phyloP scores from a whole-genome alignment of 1,139 yeast genomes.

The Wickerhamomyces sp. region DNA sequence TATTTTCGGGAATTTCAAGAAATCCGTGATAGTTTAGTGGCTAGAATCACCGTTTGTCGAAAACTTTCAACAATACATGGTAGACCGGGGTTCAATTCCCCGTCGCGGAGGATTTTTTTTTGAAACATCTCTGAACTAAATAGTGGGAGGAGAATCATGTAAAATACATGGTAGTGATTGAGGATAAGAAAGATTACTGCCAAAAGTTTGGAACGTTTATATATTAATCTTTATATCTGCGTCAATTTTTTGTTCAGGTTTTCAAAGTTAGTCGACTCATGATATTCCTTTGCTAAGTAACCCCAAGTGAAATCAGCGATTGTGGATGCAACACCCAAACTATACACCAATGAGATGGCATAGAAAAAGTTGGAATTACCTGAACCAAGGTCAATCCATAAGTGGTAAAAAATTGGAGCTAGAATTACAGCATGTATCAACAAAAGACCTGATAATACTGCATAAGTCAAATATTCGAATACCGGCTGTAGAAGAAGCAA shows the following conservation, averaged over 20 bases:
- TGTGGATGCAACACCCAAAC: slow-evolving; percentile 63
- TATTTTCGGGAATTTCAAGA: too few species aligned
- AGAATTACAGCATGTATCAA: slow-evolving; percentile 49
- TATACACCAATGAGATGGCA: slow-evolving; percentile 83
- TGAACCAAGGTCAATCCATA: slow-evolving; percentile 92
- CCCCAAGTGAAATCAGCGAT: slow-evolving; percentile 83
- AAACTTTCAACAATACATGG: slow-evolving; percentile 40
- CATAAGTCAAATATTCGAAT: slow-evolving; percentile 39
- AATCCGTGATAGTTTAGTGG: slow-evolving; percentile 10
- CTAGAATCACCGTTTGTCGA: slow-evolving; percentile 10
- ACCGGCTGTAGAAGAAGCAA: slow-evolving; percentile 49
- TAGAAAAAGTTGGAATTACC: slow-evolving; percentile 96
- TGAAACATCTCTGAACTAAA: too few species aligned
- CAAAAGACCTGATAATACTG: slow-evolving; percentile 37
- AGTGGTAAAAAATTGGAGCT: slow-evolving; percentile 85
- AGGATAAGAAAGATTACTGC: too few species aligned
- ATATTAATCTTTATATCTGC: too few species aligned
- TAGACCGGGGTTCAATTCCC: slow-evolving; percentile 70
- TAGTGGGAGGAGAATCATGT: too few species aligned
- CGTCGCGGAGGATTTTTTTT: slow-evolving; percentile 47
- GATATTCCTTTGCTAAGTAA: slow-evolving; percentile 65
- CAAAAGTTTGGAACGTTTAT: too few species aligned
- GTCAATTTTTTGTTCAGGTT: slow-evolving; percentile 18
- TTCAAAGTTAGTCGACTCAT: slow-evolving; percentile 30
- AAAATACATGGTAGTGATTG: too few species aligned